phyloP scores from a whole-genome alignment of 2,329 filamentous ascomycete species.

The Ascochyta lentis region DNA sequence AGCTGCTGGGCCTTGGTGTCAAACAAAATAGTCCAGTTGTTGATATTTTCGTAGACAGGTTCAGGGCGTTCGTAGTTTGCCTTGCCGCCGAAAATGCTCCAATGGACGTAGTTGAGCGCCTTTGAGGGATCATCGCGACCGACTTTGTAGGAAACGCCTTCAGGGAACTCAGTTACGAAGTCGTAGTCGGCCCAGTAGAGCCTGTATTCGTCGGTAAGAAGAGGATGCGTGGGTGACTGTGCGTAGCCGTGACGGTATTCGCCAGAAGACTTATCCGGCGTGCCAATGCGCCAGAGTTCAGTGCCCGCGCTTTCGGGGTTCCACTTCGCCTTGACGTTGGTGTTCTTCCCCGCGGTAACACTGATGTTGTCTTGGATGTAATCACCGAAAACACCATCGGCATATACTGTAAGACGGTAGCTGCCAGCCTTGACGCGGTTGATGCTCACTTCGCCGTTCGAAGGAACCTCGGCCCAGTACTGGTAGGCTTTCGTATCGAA shows the following conservation, averaged over 20 bases:
- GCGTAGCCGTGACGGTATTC: conserved; percentile 66
- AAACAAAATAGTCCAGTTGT: conserved; percentile 26
- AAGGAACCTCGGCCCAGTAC: conserved; percentile 62
- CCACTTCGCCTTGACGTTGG: conserved; percentile 53
- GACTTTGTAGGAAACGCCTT: conserved; percentile 64
- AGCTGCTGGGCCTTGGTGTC: conserved; percentile 45
- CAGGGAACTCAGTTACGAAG: conserved; percentile 64
- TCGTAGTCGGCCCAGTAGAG: conserved; percentile 68
- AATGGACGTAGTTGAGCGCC: conserved; percentile 70
- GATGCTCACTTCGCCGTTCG: conserved; percentile 59
- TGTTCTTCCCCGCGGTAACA: conserved; percentile 52
- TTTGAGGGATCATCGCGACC: conserved; percentile 57
- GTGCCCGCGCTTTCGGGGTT: conserved; percentile 61
- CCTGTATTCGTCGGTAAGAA: conserved; percentile 62
- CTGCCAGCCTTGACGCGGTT: conserved; percentile 62
- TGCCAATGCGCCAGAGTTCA: conserved; percentile 68
- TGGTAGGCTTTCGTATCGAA: conserved; percentile 62
- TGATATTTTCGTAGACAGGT: conserved; percentile 50
- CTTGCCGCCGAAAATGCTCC: conserved; percentile 67
- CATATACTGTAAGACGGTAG: conserved; percentile 68
- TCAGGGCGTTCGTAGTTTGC: conserved; percentile 56
- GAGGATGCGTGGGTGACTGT: conserved; percentile 57
- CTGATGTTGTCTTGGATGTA: conserved; percentile 61
- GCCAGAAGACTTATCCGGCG: conserved; percentile 65
- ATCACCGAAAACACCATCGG: conserved; percentile 67